phyloP scores from a whole-genome alignment of 768 basidiomycete species.

The Myochromella boudieri region DNA sequence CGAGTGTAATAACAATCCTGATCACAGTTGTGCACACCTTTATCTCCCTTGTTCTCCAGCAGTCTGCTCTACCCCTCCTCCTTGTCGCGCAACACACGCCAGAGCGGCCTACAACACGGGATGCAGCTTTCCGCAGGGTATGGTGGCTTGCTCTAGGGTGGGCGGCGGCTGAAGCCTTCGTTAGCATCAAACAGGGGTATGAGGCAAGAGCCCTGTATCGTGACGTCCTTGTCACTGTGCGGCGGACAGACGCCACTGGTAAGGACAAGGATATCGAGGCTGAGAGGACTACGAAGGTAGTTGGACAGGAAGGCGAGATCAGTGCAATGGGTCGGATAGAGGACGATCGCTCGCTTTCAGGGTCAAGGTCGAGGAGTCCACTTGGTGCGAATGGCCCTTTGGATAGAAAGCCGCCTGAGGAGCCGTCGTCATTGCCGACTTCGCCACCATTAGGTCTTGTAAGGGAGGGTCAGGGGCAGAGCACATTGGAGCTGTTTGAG shows the following conservation, averaged over 20 bases:
- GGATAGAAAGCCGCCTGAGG: no score
- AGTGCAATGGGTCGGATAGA: background rate
- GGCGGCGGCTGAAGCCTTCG: conserved; percentile 67
- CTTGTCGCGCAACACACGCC: conserved; percentile 45
- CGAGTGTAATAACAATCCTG: background rate
- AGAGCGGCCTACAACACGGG: conserved; percentile 49
- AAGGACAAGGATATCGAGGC: background rate
- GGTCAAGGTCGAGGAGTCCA: background rate
- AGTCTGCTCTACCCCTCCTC: conserved; percentile 53
- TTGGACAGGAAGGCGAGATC: background rate
- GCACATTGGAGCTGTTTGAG: conserved; percentile 16
- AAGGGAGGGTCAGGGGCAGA: background rate
- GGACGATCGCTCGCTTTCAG: background rate
- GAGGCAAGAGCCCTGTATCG: conserved; percentile 64
- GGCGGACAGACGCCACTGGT: background rate
- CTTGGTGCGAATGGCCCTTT: no score
- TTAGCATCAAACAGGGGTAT: conserved; percentile 71
- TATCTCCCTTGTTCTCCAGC: conserved; percentile 53
- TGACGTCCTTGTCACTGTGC: conserved; percentile 57
- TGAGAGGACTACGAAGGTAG: background rate
- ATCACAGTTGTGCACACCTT: conserved; percentile 45
- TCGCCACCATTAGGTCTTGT: no score
- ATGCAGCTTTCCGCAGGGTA: conserved; percentile 59
- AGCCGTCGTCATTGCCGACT: no score
- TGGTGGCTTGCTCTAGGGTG: conserved; percentile 83